These are phyloP conservation scores for Orbilia oligospora DNA, from an alignment of 2,329 filamentous ascomycete genomes.

Conservation along the genomic window DNA sequence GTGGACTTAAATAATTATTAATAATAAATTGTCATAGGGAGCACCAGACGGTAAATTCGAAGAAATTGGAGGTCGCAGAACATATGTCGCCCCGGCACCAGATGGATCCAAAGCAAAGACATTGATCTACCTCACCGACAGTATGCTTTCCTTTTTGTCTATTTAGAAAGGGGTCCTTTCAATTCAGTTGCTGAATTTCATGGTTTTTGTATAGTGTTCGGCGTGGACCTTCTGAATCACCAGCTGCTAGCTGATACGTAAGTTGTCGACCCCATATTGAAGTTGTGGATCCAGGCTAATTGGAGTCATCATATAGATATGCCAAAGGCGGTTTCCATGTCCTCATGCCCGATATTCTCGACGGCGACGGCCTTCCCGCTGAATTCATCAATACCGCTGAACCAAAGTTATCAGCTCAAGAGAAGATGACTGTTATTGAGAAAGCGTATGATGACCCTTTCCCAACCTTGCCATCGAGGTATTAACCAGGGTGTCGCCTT, in stretches of 20 bases:
- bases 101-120: conserved; percentile 55
- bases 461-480: neutral
- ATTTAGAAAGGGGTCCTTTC: neutral
- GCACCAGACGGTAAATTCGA: conserved; percentile 49
- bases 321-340: conserved; percentile 54
- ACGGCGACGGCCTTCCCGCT: conserved; percentile 43
- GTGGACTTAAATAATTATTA: neutral
- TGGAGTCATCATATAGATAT: conserved; percentile 19
- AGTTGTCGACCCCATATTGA: neutral
- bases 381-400: conserved; percentile 48
- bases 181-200: neutral
- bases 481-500: neutral
- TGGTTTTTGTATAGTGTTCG: conserved; percentile 35
- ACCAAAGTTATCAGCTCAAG: conserved; percentile 45
- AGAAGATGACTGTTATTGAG: conserved; percentile 43
- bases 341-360: conserved; percentile 50
- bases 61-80: conserved; percentile 49
- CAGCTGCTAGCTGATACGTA: conserved; percentile 57
- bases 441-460: conserved; percentile 34
- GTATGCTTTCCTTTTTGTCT: conserved; percentile 17
- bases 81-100: conserved; percentile 42
- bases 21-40: conserved; percentile 20
- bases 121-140: conserved; percentile 51
- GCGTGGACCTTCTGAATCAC: conserved; percentile 47
- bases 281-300: neutral